Evolutionary conservation across 441 rosid genomes (phyloP), one percentile per base, ranked within the genome.

Genomic region (Iberis amara): DNA sequence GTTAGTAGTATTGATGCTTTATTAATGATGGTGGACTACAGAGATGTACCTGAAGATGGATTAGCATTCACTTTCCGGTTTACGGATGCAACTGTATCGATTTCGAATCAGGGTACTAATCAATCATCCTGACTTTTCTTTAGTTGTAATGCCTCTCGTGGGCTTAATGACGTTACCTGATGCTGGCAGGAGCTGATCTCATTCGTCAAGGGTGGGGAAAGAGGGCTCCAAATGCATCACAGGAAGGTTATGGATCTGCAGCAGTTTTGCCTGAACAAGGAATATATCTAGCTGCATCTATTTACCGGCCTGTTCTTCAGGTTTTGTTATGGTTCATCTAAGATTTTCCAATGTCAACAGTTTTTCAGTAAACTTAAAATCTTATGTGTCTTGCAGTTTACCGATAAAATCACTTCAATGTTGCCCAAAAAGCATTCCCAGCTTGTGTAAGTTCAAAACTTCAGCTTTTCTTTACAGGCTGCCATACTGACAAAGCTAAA

Each of bases 191-290:
- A 68, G 84, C 45, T 74, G 95, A 85, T 73, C 82, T 87, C 64
- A 73, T 85, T 68, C 88, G 86, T 58, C 91, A 80, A 80, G 96
- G 97, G 52, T 92, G 99, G 99, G 86, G 63, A 65, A 79, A 78
- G 78, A 92, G 74, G 73, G 81, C 85, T 61, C 59, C 94, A 43
- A 82, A 79, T 80, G 85, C 77, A 31, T 69, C 73, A 50, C 92
- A 89, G 72, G 96, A 92, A 84, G 96, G 96, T 65, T 92, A 89
- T 70, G 99, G 99, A 13, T 84, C 97, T 74, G 88, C 96, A 28
- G 72, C 99, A 62, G 79, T 92, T 71, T 79, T 89, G 73, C 97
- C 97, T 64, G 97, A 92, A 75, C 97, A 81, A 76, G 99, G 99
- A 70, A 84, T 92, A 70, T 92, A 89, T 75, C 82, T 92, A 45